Percentiles rank a stretch among this genome's conserved stretches.
These are phyloP conservation scores for Phaeoacremonium minimum DNA, from an alignment of 2,329 filamentous ascomycete genomes.

Conservation along the genomic window DNA sequence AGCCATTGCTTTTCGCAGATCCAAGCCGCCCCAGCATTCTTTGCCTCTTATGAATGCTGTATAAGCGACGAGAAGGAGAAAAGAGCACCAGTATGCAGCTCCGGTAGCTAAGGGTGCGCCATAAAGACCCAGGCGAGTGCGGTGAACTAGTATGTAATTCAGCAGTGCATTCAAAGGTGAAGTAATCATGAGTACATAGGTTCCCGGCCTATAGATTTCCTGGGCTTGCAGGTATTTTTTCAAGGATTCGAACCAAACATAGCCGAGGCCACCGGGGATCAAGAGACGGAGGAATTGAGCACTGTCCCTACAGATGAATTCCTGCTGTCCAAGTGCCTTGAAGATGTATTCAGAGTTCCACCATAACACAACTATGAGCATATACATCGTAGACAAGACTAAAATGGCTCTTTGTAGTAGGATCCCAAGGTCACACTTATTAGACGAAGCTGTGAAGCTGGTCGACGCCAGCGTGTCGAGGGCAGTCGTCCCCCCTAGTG, in stretches of 20 bases:
- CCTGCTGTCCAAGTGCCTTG: slow-evolving; percentile 68
- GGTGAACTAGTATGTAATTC: slow-evolving; percentile 78
- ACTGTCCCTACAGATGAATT: slow-evolving; percentile 70
- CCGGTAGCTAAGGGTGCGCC: slow-evolving; percentile 80
- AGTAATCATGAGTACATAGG: slow-evolving; percentile 78
- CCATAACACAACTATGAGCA: slow-evolving; percentile 71
- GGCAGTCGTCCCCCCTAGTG: slow-evolving; percentile 78
- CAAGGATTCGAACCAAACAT: slow-evolving; percentile 81
- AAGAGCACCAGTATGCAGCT: slow-evolving; percentile 82
- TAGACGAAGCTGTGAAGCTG: slow-evolving; percentile 74
- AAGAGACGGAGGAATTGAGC: slow-evolving; percentile 68
- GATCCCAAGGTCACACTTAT: slow-evolving; percentile 74
- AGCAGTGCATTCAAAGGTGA: slow-evolving; percentile 77
- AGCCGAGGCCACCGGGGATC: slow-evolving; percentile 78
- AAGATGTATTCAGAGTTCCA: slow-evolving; percentile 71
- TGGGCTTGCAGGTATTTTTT: slow-evolving; percentile 90
- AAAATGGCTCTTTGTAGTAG: slow-evolving; percentile 74
- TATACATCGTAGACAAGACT: slow-evolving; percentile 68
- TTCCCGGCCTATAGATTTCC: slow-evolving; percentile 72
- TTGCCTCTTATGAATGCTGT: slow-evolving; percentile 65
- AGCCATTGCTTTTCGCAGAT: slow-evolving; percentile 57
- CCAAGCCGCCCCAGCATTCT: slow-evolving; percentile 74
- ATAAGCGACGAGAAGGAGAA: slow-evolving; percentile 71
- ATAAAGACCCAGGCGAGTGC: slow-evolving; percentile 64
- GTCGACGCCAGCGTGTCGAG: slow-evolving; percentile 81